Conservation (phyloP, 371 early-diverging fungal species). For the Mortierella sp. region DNA sequence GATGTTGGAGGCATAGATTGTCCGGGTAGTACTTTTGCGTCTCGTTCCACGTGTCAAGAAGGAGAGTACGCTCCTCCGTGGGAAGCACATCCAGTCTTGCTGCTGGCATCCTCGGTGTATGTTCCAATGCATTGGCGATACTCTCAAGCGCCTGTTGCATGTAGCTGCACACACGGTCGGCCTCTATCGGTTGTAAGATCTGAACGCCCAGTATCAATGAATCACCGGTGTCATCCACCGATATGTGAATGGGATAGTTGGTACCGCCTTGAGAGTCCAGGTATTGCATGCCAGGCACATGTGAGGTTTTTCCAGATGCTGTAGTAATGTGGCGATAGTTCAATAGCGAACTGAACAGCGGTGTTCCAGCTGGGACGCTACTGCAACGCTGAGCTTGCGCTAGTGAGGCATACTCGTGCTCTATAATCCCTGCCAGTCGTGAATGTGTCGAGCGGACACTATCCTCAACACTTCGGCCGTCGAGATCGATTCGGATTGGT, state of each 20-base stretch:
- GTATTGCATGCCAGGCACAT: not conserved
- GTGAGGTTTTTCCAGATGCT: not conserved
- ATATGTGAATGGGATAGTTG: slow-evolving; percentile 14
- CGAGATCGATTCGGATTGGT: slow-evolving; percentile 20
- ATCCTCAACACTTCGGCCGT: slow-evolving; percentile 7
- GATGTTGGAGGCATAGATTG: slow-evolving; percentile 4
- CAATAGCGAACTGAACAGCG: slow-evolving; percentile 20
- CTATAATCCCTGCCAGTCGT: slow-evolving; percentile 4
- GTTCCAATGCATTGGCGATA: slow-evolving; percentile 2
- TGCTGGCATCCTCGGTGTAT: slow-evolving; percentile 2
- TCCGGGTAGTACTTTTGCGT: not conserved
- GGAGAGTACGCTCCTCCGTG: slow-evolving; percentile 2
- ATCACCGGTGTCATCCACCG: slow-evolving; percentile 9
- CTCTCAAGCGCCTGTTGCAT: slow-evolving; percentile 10
- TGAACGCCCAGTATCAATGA: slow-evolving; percentile 7
- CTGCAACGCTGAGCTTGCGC: slow-evolving; percentile 32
- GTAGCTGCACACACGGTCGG: slow-evolving; percentile 3
- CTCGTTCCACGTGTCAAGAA: slow-evolving; percentile 15
- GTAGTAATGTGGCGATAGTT: slow-evolving; percentile 28
- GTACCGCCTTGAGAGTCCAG: slow-evolving; percentile 7
- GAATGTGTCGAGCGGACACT: slow-evolving; percentile 7
- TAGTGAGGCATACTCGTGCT: slow-evolving; percentile 22
- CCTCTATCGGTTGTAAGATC: slow-evolving; percentile 10
- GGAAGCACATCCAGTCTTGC: slow-evolving; percentile 12
- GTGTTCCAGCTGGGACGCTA: slow-evolving; percentile 23